phyloP scores from a whole-genome alignment of 176 grass and related monocot species.

The Cenchrus americanus region DNA sequence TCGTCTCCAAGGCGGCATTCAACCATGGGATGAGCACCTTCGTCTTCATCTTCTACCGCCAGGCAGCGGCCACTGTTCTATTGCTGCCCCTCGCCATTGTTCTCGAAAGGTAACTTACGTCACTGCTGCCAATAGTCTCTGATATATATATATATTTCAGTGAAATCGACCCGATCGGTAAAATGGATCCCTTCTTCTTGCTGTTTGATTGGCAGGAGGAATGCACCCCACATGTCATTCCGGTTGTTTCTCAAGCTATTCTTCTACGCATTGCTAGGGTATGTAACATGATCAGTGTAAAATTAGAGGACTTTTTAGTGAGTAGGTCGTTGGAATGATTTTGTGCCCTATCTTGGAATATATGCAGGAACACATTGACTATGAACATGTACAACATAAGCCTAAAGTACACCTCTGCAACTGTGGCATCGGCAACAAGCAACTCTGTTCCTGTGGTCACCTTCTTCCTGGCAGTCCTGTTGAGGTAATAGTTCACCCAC shows the following conservation, averaged over 20 bases:
- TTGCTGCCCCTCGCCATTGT: conserved; percentile 59
- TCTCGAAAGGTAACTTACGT: conserved; percentile 29
- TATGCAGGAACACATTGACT: conserved; percentile 58
- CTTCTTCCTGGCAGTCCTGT: conserved; percentile 64
- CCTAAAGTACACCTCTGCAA: conserved; percentile 70
- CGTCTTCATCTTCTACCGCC: conserved; percentile 92
- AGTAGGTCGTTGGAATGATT: background rate
- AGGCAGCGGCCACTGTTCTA: conserved; percentile 56
- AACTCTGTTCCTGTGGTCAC: conserved; percentile 68
- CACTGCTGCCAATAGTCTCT: background rate
- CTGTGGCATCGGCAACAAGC: conserved; percentile 50
- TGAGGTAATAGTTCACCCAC: conserved; percentile 29
- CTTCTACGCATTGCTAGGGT: conserved; percentile 70
- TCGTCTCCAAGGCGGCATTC: conserved; percentile 74
- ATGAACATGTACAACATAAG: conserved; percentile 62
- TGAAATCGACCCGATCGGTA: no score
- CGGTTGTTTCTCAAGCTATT: conserved; percentile 70
- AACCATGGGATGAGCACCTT: conserved; percentile 64
- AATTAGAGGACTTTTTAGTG: background rate
- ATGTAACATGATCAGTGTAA: background rate
- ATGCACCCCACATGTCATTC: conserved; percentile 44
- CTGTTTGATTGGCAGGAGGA: conserved; percentile 46
- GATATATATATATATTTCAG: background rate
- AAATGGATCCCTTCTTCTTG: no score
- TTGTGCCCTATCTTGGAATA: background rate